These are phyloP conservation scores for Ganoderma meredithae DNA, from an alignment of 1,284 basidiomycete species.

Conservation along the genomic window DNA sequence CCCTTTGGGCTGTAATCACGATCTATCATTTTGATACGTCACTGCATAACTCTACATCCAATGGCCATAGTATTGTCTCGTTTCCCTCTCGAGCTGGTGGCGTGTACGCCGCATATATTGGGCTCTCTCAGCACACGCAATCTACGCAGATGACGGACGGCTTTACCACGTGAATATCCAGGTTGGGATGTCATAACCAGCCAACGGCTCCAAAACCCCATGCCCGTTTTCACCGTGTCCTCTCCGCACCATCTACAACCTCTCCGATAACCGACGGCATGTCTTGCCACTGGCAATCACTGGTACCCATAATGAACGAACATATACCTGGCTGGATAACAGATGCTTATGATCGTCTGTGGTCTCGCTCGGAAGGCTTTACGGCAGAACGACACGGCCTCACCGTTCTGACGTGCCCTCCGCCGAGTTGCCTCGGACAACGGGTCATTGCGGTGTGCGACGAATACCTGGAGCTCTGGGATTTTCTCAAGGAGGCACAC, in stretches of 20 bases:
- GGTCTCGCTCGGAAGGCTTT: not conserved
- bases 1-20: no score
- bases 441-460: not conserved
- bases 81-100: no score
- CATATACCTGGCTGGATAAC: not conserved
- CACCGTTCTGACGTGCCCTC: not conserved
- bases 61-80: no score
- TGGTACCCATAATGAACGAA: not conserved
- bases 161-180: no score
- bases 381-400: not conserved
- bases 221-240: not conserved
- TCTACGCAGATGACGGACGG: no score
- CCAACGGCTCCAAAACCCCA: no score
- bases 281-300: not conserved
- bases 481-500: not conserved
- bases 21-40: no score
- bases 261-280: not conserved
- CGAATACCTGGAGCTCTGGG: not conserved
- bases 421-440: not conserved
- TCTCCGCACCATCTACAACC: not conserved
- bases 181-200: no score
- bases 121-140: no score
- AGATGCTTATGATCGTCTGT: not conserved
- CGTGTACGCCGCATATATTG: no score
- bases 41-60: no score